Base-by-base conservation (phyloP, 2,329 filamentous ascomycete species). In the Zarea fungicola region DNA sequence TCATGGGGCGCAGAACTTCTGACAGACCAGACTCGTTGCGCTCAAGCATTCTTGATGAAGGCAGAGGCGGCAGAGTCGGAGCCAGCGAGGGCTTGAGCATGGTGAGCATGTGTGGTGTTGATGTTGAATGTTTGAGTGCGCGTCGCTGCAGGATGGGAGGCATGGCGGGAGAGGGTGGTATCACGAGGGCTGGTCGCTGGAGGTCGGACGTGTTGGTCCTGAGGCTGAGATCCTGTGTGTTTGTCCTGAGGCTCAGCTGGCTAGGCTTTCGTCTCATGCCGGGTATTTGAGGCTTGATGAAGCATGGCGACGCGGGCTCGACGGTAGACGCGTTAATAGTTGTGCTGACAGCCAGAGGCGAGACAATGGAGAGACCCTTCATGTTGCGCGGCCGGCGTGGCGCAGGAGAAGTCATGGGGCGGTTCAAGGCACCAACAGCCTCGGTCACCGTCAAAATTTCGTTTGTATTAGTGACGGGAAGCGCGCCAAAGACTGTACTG, bases 291-390 rank as follows among this genome's bases (percentile, higher is more conserved):
- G 88, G 88, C 64, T 90, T 90, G 60, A 91, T 89, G 61, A 93
- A 93, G 2, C 81, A 81, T 4, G 86, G 85, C 3, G 85, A 88
- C 2, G 81, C 75, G 6, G 87, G 85, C 34, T 87, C 85, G 0
- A 83, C 81, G 10, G 76, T 71, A 47, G 80, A 67, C 1, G 73
- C 69, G 9, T 73, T 66, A 56, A 77, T 63, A 59, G 75, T 69
- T 8, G 74, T 66, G 31, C 69, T 68, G 41, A 67, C 62, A 10
- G 66, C 67, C 41, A 77, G 72, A 0, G 73, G 84, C 46, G 76
- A 82, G 59, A 91, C 87, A 39, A 93, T 87, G 2, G 86, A 90
- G 5, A 93, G 75, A 32, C 87, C 87, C 68, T 93, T 93, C 69
- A 90, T 84, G 61, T 93, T 93, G 50, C 87, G 83, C n/a, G 80